Evolutionary conservation across 805 yeast genomes (phyloP), one percentile per base, ranked within the genome.

Genomic region (Spathaspora girioi): DNA sequence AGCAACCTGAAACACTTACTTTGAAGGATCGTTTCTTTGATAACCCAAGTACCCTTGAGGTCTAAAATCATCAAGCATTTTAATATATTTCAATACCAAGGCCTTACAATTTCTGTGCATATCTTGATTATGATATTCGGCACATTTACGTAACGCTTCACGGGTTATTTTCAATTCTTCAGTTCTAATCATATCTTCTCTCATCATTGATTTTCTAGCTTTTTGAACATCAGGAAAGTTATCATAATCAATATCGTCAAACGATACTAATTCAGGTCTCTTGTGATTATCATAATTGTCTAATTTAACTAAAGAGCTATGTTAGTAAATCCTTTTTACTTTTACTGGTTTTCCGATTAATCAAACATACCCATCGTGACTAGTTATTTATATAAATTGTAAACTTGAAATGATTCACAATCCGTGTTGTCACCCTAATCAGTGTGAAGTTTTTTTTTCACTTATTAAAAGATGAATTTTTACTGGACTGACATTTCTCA

Each of bases 21-120:
- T 86, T 38, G 88, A 76, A 44, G 93, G 94, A 65, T 88, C 96
- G 71, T 88, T 88, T 79, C 89, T 86, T 74, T 89, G 96, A 73
- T 88, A 87, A n/a, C 90, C 93, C 64, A 84, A 73, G 71, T 78
- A 87, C 43, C 96, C 96, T 59, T 81, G 79, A 54, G 86, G 78
- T 59, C 83, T 80, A 59, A 86, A 80, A 47, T 78, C 70, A 51
- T 89, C 92, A 51, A 88, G 75, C 87, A 89, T 77, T 60, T 85
- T 87, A 75, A 89, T 71, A 67, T 89, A 88, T 72, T 76, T 82
- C 71, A 86, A 85, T 29, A 91, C 87, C 60, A 89, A 74, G 45
- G 87, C 88, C 68, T 85, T 81, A 73, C 96, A 89, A 68, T 87
- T 89, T 72, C 87, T 91, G 56, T 73, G 77, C 18, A 76, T 76